These are phyloP conservation scores for Chalciporus piperatus DNA, from an alignment of 768 basidiomycete species.

Conservation along the genomic window DNA sequence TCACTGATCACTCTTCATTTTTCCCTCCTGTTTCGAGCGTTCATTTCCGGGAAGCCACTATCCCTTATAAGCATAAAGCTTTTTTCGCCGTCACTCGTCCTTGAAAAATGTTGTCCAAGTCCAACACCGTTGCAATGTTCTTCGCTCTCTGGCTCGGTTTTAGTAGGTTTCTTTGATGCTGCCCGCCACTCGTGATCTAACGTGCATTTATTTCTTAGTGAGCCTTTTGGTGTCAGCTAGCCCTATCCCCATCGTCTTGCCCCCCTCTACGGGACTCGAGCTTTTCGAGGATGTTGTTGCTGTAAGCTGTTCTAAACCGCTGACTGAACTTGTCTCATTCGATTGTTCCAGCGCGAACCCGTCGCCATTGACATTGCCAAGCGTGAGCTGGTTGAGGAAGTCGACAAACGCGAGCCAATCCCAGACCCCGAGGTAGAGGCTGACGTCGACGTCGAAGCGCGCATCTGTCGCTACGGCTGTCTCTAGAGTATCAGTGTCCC, in stretches of 20 bases:
- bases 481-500: neutral
- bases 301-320: neutral
- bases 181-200: neutral
- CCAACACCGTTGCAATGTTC: neutral
- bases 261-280: conserved; percentile 3
- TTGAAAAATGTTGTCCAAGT: conserved; percentile 5
- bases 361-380: neutral
- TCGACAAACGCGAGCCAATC: neutral
- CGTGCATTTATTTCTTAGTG: neutral
- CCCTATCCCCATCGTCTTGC: conserved; percentile 7
- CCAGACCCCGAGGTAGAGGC: conserved; percentile 1
- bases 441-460: neutral
- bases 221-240: conserved; percentile 3
- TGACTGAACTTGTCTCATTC: neutral
- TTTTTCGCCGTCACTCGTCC: neutral
- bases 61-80: neutral
- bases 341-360: conserved; percentile 3
- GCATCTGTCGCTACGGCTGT: conserved; percentile 13
- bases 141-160: conserved; percentile 2
- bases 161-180: conserved; percentile 1
- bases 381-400: neutral
- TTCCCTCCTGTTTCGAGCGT: neutral
- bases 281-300: conserved; percentile 11
- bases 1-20: neutral
- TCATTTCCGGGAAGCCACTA: neutral